These are phyloP conservation scores for Globisporangium apiculatum DNA, from an alignment of 352 stramenopile genomes.

Conservation along the genomic window DNA sequence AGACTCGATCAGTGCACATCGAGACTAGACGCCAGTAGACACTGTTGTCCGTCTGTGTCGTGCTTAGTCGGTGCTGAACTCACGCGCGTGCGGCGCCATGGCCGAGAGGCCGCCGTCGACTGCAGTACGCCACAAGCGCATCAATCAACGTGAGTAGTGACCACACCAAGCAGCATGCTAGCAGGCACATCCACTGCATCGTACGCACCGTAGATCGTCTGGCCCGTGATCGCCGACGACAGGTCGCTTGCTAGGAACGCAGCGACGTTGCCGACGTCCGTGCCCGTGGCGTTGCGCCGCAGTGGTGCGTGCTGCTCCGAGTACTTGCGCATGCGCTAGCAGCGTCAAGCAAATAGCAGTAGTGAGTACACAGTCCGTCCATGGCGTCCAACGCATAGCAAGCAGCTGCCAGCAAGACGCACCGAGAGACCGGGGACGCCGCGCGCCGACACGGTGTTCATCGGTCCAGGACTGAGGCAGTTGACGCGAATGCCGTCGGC, in stretches of 20 bases:
- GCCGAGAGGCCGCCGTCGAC: constrained; percentile 71
- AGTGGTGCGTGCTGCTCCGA: constrained; percentile 59
- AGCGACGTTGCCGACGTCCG: constrained; percentile 75
- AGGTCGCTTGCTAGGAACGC: constrained; percentile 77
- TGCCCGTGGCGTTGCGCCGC: constrained; percentile 51
- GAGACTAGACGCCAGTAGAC: neutral
- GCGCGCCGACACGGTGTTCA: constrained; percentile 88
- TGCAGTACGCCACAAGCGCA: constrained; percentile 11
- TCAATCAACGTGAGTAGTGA: neutral
- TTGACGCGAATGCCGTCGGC: constrained; percentile 83
- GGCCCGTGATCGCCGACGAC: constrained; percentile 75
- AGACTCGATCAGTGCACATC: neutral
- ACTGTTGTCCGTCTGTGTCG: neutral
- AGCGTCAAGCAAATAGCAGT: neutral
- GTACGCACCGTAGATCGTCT: constrained; percentile 82
- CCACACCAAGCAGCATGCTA: too few relatives aligned
- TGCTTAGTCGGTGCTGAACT: constrained; percentile 5
- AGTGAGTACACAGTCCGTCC: neutral
- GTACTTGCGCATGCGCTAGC: constrained; percentile 75
- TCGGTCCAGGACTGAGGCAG: constrained; percentile 83
- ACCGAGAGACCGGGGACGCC: constrained; percentile 86
- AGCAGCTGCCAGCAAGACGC: constrained; percentile 3
- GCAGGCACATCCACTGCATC: neutral
- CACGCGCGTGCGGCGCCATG: constrained; percentile 33
- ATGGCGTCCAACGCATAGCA: neutral